phyloP scores from a whole-genome alignment of 2,329 filamentous ascomycete genomes.

The Trichophyton simii region DNA sequence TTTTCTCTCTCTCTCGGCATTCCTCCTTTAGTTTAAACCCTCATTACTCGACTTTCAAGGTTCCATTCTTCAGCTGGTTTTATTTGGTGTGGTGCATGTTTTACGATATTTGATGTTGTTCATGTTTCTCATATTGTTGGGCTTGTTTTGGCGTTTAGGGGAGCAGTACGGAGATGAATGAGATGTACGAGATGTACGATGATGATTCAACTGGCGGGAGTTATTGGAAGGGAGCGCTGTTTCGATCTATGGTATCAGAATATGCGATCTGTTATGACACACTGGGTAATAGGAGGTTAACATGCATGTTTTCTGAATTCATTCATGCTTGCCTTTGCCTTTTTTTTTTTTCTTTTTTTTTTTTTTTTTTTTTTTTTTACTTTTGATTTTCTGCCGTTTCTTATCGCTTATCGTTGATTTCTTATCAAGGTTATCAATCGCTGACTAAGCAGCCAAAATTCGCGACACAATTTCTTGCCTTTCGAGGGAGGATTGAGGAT shows the following conservation, averaged over 20 bases:
- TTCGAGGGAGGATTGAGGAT: not conserved
- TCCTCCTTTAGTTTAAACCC: not conserved
- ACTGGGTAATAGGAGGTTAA: not conserved
- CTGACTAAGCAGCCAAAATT: not conserved
- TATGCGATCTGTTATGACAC: not conserved
- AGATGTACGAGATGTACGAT: not conserved
- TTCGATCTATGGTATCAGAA: not conserved
- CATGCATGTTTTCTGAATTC: not conserved
- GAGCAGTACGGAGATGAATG: not conserved
- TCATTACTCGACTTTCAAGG: not conserved
- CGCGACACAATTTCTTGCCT: not conserved
- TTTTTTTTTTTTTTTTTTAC: not conserved
- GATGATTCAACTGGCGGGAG: not conserved
- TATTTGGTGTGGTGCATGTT: not conserved
- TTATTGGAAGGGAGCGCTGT: not conserved
- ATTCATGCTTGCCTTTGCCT: not conserved
- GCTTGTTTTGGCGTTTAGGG: not conserved
- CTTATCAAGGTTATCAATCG: not conserved
- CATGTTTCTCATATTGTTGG: not conserved
- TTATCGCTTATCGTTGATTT: not conserved
- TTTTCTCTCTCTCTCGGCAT: not conserved
- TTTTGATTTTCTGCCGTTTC: not conserved
- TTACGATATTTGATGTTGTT: not conserved
- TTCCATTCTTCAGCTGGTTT: not conserved
- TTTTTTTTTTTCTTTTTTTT: not conserved